Evolutionary conservation across 2,329 filamentous ascomycete genomes (phyloP).

Genomic region (Apiospora phragmitis): DNA sequence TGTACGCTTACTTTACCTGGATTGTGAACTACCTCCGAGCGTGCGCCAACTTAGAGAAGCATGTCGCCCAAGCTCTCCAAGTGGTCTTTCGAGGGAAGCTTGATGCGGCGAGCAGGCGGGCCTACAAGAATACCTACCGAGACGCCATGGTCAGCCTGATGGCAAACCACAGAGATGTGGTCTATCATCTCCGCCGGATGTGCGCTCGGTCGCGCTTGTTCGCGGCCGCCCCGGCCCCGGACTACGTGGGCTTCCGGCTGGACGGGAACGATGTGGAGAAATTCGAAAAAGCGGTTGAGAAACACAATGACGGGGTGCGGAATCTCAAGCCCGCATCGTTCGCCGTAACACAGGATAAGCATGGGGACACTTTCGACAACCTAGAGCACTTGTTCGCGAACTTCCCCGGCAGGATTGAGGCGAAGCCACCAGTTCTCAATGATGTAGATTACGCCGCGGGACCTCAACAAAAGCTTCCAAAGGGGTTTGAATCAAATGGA

Average conservation of each 20-base stretch:
- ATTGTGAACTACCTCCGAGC: not conserved
- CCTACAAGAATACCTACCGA: not conserved
- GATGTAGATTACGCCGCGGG: not conserved
- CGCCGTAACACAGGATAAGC: not conserved
- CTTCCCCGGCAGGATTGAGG: not conserved
- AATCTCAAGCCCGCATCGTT: not conserved
- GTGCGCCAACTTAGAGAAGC: not conserved
- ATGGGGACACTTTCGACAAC: not conserved
- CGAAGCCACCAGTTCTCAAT: not conserved
- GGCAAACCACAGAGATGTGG: not conserved
- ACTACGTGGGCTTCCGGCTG: not conserved
- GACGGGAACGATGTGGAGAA: not conserved
- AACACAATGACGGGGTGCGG: not conserved
- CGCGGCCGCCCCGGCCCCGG: not conserved
- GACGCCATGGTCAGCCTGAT: not conserved
- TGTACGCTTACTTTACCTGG: not conserved
- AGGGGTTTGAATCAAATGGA: not conserved
- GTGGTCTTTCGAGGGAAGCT: not conserved
- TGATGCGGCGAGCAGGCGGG: not conserved
- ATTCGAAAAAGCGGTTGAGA: not conserved
- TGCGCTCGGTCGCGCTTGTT: not conserved
- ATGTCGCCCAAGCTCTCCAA: not conserved
- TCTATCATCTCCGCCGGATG: not conserved
- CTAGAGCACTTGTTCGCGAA: not conserved
- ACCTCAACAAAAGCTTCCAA: not conserved